phyloP scores from a whole-genome alignment of 306 rosid genomes.

The Cicer cuneatum region DNA sequence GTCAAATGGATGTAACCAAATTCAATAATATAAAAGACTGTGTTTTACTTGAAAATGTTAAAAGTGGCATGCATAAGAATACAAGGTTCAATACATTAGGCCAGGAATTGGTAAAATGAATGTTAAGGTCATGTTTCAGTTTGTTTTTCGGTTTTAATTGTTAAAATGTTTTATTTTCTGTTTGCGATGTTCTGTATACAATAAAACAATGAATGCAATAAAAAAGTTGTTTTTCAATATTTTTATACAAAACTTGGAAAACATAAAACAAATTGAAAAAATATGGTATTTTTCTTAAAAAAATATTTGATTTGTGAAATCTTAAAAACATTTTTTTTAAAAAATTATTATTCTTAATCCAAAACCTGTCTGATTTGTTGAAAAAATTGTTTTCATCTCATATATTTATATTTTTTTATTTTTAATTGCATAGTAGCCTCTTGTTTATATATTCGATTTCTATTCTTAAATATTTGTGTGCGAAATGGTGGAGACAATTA shows the following conservation, averaged over 20 bases:
- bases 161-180: background rate
- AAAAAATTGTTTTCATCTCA: no score
- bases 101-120: background rate
- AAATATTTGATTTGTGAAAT: no score
- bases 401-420: background rate
- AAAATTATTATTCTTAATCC: no score
- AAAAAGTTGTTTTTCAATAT: background rate
- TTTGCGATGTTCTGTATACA: background rate
- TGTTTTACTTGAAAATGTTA: conserved; percentile 17
- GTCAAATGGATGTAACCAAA: background rate
- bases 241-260: background rate
- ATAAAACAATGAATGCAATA: background rate
- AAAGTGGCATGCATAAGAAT: background rate
- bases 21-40: background rate
- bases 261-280: background rate
- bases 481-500: background rate
- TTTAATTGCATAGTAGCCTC: background rate
- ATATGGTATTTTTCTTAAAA: no score
- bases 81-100: background rate
- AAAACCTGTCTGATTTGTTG: no score
- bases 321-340: no score
- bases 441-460: background rate
- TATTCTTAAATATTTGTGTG: background rate
- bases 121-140: background rate
- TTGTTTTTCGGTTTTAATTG: background rate